Percentiles rank a stretch among this genome's conserved stretches.
Conservation (phyloP, 2,329 filamentous ascomycete genomes). For the Alternaria solani region DNA sequence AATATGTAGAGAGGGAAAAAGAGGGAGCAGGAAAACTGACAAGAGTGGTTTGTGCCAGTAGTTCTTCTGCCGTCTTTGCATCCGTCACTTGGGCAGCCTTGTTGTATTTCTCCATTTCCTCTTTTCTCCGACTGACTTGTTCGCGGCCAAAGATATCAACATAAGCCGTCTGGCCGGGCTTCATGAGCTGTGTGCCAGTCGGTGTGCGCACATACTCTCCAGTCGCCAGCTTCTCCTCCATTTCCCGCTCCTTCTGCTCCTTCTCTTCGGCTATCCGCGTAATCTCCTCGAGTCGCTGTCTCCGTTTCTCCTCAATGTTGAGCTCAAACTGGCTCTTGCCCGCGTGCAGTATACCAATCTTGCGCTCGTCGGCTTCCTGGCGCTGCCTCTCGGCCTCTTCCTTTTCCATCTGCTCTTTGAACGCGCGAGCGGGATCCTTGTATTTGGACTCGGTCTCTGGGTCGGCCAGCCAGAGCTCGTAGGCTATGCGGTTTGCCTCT, state of each 20-base stretch:
- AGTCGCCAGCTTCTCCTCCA: conserved; percentile 43
- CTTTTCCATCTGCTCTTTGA: conserved; percentile 45
- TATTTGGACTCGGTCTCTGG: conserved; percentile 50
- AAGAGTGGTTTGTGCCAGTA: conserved; percentile 43
- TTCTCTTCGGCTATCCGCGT: conserved; percentile 44
- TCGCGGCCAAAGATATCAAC: conserved; percentile 45
- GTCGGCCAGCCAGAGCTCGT: conserved; percentile 49
- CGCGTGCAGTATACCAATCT: conserved; percentile 46
- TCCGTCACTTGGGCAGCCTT: conserved; percentile 29
- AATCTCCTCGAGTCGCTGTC: conserved; percentile 38
- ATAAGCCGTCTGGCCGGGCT: conserved; percentile 45
- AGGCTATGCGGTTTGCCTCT: conserved; percentile 50
- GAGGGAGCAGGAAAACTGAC: conserved; percentile 29
- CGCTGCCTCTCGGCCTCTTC: conserved; percentile 36
- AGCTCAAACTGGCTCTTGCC: conserved; percentile 47
- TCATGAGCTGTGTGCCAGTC: conserved; percentile 47
- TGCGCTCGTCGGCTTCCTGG: conserved; percentile 32
- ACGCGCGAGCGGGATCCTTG: conserved; percentile 48
- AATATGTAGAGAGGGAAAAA: not conserved
- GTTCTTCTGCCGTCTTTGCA: conserved; percentile 38
- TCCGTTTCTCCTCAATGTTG: conserved; percentile 45
- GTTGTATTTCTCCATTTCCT: conserved; percentile 38
- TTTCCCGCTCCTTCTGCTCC: conserved; percentile 39
- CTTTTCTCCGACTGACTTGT: conserved; percentile 41
- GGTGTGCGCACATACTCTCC: conserved; percentile 47